Base-by-base conservation (phyloP, 2,329 filamentous ascomycete species). In the Pseudovirgaria hyperparasitica region DNA sequence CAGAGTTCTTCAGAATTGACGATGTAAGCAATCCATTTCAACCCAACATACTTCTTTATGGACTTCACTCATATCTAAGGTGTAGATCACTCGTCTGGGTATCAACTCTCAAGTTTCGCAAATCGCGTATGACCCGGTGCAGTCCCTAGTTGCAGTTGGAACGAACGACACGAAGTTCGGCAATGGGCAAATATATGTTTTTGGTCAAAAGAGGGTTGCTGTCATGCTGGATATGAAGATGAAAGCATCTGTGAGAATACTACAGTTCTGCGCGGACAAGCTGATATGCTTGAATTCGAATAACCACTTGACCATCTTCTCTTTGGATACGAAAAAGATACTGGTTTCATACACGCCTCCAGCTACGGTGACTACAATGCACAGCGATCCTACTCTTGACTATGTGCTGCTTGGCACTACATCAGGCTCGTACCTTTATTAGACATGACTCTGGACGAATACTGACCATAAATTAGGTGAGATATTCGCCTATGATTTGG, bases 121-220 rank as follows among this genome's bases (percentile, higher is more conserved):
- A 37, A 61, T 96, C 38, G 80, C 85, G 34, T 96, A 92, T 60
- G 86, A 96, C 40, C 86, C 90, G 1, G 69, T 94, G 9, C 90
- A 98, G 51, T 93, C 86, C 16, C 73, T 98, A 31, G 67, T 98
- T 27, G 90, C 90, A 22, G 72, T 96, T 36, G 90, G 85, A 33
- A 98, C 90, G 22, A 81, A 75, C 49, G 80, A 92, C 55, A 84
- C 79, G 38, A 76, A 80, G 45, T 92, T 82, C 47, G 85, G 85
- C 32, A 72, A 73, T 18, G 87, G 87, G 14, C 76, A 86, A 50
- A 80, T 98, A 49, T 92, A 92, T 55, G 62, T 98, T 41, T 78
- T 90, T 50, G 90, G 90, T 22, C 79, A 82, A 50, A 71, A 70
- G 31, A 73, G 90, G 33, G 79, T 96, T 27, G 72, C 78, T 39